Conservation (phyloP, 1,284 basidiomycete species). For the Trichosporon sp. region DNA sequence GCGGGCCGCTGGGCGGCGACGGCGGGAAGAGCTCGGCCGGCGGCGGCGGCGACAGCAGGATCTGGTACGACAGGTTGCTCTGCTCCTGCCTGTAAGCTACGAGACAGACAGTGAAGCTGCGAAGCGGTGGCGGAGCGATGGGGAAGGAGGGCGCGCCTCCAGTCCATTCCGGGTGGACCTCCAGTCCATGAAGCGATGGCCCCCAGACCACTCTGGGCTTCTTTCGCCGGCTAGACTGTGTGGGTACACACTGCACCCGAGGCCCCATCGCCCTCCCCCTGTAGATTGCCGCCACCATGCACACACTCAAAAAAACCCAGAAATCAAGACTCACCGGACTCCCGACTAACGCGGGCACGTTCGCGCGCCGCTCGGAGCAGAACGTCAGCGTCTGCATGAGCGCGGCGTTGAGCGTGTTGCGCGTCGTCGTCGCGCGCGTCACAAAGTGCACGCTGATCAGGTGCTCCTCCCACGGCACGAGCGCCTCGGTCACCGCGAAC, state of each 20-base stretch:
- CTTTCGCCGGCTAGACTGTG: too few species aligned
- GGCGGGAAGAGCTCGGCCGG: constrained; percentile 41
- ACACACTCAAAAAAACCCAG: not conserved
- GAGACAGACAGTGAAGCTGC: too few species aligned
- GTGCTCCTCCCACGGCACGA: constrained; percentile 48
- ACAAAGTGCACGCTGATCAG: constrained; percentile 33
- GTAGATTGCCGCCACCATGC: too few species aligned
- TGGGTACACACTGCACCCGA: too few species aligned
- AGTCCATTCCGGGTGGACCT: too few species aligned
- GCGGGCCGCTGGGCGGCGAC: constrained; percentile 27
- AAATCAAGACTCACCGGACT: constrained; percentile 21
- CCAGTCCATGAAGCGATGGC: too few species aligned
- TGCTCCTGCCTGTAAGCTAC: constrained; percentile 24
- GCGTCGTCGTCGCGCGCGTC: constrained; percentile 13
- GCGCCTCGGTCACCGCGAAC: constrained; percentile 47
- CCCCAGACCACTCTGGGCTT: too few species aligned
- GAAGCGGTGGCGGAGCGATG: too few species aligned
- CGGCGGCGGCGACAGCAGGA: constrained; percentile 40
- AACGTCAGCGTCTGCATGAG: constrained; percentile 38
- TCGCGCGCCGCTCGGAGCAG: constrained; percentile 34
- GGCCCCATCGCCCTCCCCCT: too few species aligned
- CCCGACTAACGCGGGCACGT: constrained; percentile 37
- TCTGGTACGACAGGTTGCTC: constrained; percentile 39
- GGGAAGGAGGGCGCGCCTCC: not conserved
- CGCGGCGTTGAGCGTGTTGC: constrained; percentile 27